Base-by-base conservation (phyloP, 768 basidiomycete genomes). In the Bullera alba region DNA sequence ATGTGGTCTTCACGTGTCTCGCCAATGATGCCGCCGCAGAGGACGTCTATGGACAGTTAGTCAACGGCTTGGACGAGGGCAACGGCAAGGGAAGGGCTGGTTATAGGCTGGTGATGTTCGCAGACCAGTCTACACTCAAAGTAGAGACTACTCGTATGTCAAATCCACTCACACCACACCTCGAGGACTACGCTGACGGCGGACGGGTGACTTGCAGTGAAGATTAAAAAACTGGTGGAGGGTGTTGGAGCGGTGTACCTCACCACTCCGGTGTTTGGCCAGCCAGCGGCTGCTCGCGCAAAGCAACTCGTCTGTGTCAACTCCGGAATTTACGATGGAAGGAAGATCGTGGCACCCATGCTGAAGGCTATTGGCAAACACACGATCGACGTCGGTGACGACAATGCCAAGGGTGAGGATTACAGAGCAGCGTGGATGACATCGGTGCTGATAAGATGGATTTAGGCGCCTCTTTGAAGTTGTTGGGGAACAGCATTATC, bases 71-170 rank as follows among this genome's bases (percentile, higher is more conserved):
- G 8, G 48, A 46, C 22, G 47, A 22, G 27, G 34, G 30, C 12
- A 32, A 32, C 10, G 26, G n/a, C 32, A 43, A 46, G 15, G 41
- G 39, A 15, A 46, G 26, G 17, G 43, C 46, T 22, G n/a, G n/a
- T n/a, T n/a, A n/a, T n/a, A n/a, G n/a, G n/a, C n/a, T n/a, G n/a
- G 51, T 58, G 7, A 41, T 62, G 14, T 62, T 62, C 45, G 49
- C 54, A 5, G 57, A 62, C 49, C 57, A 58, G 34, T 45, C 47
- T 6, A 58, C 49, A 30, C 42, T 62, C 35, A 53, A 57, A 27
- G 48, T 56, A 26, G 25, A 47, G 5, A 62, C 60, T n/a, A 29
- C 51, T 19, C 38, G 60, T 61, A 32, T 34, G 60, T 53, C 27
- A 27, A 27, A 8, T 21, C 16, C 22, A 25, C 6, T 5, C 27